phyloP scores from a whole-genome alignment of 2,329 filamentous ascomycete genomes.

The Pezicula carpinea region DNA sequence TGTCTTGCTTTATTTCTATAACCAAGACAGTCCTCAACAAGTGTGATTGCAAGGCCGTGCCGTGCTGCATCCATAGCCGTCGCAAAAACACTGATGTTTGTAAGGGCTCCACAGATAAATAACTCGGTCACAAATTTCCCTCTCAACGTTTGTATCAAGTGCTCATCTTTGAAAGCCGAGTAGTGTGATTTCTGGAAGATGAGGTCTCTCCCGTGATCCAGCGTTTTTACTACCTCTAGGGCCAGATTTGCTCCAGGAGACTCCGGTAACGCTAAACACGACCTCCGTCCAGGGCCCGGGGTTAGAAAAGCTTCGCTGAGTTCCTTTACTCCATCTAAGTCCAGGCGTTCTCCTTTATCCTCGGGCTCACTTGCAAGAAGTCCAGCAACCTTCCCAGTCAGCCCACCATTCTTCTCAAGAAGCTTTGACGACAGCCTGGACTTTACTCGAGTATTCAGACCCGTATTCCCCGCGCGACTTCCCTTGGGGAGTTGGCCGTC shows the following conservation, averaged over 20 bases:
- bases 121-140: slow-evolving; percentile 84
- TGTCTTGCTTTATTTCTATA: slow-evolving; percentile 69
- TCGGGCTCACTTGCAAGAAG: slow-evolving; percentile 4
- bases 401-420: slow-evolving; percentile 10
- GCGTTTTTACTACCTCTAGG: slow-evolving; percentile 34
- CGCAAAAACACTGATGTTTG: slow-evolving; percentile 85
- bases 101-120: slow-evolving; percentile 81
- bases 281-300: slow-evolving; percentile 16
- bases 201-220: slow-evolving; percentile 42
- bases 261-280: slow-evolving; percentile 39
- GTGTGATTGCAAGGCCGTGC: slow-evolving; percentile 80
- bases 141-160: slow-evolving; percentile 72
- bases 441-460: background rate
- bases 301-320: slow-evolving; percentile 25
- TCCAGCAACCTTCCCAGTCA: slow-evolving; percentile 4
- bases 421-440: slow-evolving; percentile 8
- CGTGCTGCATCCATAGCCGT: slow-evolving; percentile 86
- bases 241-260: slow-evolving; percentile 43
- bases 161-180: slow-evolving; percentile 76
- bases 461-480: background rate
- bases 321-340: slow-evolving; percentile 7
- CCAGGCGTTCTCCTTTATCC: slow-evolving; percentile 9
- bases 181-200: slow-evolving; percentile 69
- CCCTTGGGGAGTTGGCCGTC: slow-evolving; percentile 18
- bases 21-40: slow-evolving; percentile 85